Percentiles rank a stretch among this genome's conserved stretches.
phyloP scores from a whole-genome alignment of 768 basidiomycete genomes.

The Xerocomus potaroensis region DNA sequence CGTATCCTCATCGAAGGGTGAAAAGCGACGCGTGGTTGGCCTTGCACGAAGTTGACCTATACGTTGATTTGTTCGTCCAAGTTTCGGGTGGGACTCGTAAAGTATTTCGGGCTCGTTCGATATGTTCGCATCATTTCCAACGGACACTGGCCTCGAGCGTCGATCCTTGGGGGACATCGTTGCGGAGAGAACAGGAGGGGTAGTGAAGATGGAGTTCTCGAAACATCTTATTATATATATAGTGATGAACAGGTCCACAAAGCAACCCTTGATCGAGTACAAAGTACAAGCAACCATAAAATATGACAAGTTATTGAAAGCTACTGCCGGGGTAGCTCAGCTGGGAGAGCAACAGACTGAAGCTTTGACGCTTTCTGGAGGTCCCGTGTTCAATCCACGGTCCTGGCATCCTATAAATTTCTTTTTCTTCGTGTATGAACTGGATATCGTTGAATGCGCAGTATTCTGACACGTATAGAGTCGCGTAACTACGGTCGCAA shows the following conservation, averaged over 20 bases:
- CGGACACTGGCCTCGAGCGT: neutral
- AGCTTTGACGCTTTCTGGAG: constrained; percentile 52
- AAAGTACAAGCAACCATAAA: no score
- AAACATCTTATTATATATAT: neutral
- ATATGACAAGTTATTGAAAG: neutral
- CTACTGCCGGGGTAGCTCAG: constrained; percentile 60
- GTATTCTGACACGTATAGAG: neutral
- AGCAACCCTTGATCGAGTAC: no score
- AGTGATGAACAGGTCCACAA: no score
- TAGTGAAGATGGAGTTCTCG: neutral
- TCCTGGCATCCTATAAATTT: constrained; percentile 47
- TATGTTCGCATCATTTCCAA: neutral
- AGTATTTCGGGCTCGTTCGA: neutral
- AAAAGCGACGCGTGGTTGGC: constrained; percentile 2
- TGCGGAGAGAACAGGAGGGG: neutral
- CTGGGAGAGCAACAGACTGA: constrained; percentile 76
- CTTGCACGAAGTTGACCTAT: no score
- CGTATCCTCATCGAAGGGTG: constrained; percentile 9
- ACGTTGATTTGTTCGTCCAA: neutral
- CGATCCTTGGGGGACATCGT: neutral
- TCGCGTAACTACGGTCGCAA: neutral
- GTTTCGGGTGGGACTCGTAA: neutral
- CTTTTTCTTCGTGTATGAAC: neutral
- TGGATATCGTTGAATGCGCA: neutral
- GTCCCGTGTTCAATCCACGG: constrained; percentile 79